Evolutionary conservation across 1,139 yeast genomes (phyloP), one percentile per base, ranked within the genome.

Genomic region (Debaryomycetaceae sp.): DNA sequence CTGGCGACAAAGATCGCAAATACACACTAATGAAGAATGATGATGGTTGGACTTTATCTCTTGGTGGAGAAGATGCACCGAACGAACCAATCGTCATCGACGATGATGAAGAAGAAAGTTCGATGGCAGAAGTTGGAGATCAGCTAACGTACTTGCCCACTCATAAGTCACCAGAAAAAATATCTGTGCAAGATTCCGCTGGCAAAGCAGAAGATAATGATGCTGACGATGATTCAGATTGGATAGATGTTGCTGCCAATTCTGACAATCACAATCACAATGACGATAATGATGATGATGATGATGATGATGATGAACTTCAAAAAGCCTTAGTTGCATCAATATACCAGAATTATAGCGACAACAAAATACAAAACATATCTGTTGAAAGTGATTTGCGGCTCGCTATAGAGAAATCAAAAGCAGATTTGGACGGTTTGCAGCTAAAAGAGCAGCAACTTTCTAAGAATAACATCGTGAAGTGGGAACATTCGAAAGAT

Each of bases 1-100:
- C 96, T 0, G 87, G 97, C 32, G 95, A 88, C 49, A 81, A 78
- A 47, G 88, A 85, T 45, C 71, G 82, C 42, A 83, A 83, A 48
- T 94, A 94, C 53, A 78, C 85, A 33, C 71, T 94, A 41, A 75
- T 84, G 26, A 79, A 85, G 48, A 86, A 84, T 35, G 87, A 83
- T 6, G 83, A 81, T 48, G 98, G 98, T 0, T 92, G 95, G 91
- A 80, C 94, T 0, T 64, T 94, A 33, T 81, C 94, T 0, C 67
- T 92, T 36, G 69, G 63, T 5, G 56, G 49, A 3, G 69, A 64
- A 17, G 78, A 75, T 3, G 52, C 65, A 1, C 53, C 52, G 3
- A 54, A 63, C 0, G 67, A 70, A 24, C 79, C 83, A 1, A 70
- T 78, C 34, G 55, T 62, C 2, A 42, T 77, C 18, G 79, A 73